Evolutionary conservation across 2,329 filamentous ascomycete species (phyloP).

Genomic region (Nectriaceae sp.): DNA sequence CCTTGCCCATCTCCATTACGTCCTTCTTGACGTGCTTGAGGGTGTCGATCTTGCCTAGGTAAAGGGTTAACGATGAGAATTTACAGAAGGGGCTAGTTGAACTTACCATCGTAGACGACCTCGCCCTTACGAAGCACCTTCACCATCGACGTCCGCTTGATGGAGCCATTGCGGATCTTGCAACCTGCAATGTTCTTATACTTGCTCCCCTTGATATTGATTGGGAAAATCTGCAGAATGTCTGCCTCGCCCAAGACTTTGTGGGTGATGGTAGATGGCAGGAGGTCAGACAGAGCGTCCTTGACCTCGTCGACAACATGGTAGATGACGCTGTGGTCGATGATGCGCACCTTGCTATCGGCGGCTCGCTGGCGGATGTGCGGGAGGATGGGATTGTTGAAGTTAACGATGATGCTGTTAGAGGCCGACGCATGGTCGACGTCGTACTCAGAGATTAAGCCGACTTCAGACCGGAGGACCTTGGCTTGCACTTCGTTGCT

Average conservation of each 20-base stretch:
- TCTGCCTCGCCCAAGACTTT: conserved; percentile 87
- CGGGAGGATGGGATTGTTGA: conserved; percentile 73
- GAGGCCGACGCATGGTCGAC: conserved; percentile 83
- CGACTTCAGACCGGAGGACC: conserved; percentile 76
- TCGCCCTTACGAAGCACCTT: conserved; percentile 72
- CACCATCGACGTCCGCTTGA: conserved; percentile 65
- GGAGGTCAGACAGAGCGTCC: conserved; percentile 65
- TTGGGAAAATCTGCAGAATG: conserved; percentile 78
- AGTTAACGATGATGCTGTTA: conserved; percentile 77
- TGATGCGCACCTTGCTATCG: conserved; percentile 69
- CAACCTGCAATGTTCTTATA: conserved; percentile 83
- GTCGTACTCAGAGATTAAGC: conserved; percentile 81
- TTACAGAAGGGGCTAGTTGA: conserved; percentile 1
- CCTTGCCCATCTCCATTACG: conserved; percentile 85
- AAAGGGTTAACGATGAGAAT: conserved; percentile 14
- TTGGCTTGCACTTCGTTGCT: conserved; percentile 80
- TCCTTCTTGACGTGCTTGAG: conserved; percentile 95
- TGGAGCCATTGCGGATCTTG: conserved; percentile 77
- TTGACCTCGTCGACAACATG: conserved; percentile 74
- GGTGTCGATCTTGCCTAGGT: conserved; percentile 71
- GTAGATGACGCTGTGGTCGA: conserved; percentile 89
- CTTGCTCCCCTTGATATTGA: conserved; percentile 72
- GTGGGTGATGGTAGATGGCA: conserved; percentile 66
- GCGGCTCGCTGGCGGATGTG: conserved; percentile 72
- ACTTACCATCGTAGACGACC: conserved; percentile 79